Percentiles rank a stretch among this genome's conserved stretches.
phyloP scores from a whole-genome alignment of 75 land plant species.

The Cupressus sempervirens region DNA sequence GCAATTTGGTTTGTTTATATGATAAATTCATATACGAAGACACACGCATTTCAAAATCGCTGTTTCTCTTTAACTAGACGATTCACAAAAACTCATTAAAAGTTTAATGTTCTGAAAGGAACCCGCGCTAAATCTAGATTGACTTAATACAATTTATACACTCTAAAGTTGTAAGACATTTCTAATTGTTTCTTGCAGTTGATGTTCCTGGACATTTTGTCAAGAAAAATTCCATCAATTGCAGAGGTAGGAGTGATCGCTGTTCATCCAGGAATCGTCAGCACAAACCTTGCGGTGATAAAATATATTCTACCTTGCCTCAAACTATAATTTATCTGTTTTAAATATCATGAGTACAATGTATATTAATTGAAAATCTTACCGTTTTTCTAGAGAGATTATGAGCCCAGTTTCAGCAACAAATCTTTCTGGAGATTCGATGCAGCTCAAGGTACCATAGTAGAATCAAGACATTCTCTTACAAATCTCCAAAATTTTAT shows the following conservation, averaged over 20 bases:
- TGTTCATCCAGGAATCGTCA: constrained; percentile 30
- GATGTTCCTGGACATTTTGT: constrained; percentile 15
- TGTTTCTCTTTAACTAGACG: too few species aligned
- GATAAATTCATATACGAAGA: too few species aligned
- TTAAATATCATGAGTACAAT: background rate
- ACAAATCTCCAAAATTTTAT: too few species aligned
- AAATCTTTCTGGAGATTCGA: constrained; percentile 16
- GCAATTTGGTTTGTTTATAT: too few species aligned
- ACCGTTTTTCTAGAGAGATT: background rate
- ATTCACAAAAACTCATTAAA: too few species aligned
- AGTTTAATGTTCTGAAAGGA: too few species aligned
- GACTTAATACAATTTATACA: too few species aligned
- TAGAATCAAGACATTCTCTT: too few species aligned
- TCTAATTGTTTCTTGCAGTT: constrained; percentile 1
- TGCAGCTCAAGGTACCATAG: constrained; percentile 10
- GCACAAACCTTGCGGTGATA: constrained; percentile 9
- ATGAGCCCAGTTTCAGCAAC: background rate
- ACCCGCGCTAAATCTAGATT: too few species aligned
- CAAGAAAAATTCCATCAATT: constrained; percentile 8
- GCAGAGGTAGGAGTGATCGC: constrained; percentile 15
- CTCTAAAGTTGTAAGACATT: too few species aligned
- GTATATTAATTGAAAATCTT: background rate
- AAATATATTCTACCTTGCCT: background rate
- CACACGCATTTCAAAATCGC: too few species aligned
- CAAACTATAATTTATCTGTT: background rate